These are phyloP conservation scores for Cyathus striatus DNA, from an alignment of 768 basidiomycete species.

Conservation along the genomic window DNA sequence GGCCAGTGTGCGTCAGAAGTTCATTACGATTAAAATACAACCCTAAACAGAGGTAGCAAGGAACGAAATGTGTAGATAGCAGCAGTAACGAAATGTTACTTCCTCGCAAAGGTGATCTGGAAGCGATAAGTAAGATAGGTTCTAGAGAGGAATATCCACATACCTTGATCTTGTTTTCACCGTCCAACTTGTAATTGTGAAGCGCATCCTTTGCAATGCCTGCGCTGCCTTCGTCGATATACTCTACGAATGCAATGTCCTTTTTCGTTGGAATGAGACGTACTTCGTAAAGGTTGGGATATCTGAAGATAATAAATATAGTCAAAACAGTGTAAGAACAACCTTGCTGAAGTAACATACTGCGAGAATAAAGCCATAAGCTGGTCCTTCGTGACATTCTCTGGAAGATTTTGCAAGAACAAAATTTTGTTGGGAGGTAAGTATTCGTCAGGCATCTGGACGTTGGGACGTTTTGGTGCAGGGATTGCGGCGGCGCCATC, in stretches of 20 bases:
- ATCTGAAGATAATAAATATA: slow-evolving; percentile 42
- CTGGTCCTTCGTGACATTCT: slow-evolving; percentile 88
- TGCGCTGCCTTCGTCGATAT: slow-evolving; percentile 86
- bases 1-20: too few relatives aligned
- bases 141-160: too few relatives aligned
- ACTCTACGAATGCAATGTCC: slow-evolving; percentile 99
- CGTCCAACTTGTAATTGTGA: slow-evolving; percentile 97
- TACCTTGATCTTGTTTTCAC: slow-evolving; percentile 98
- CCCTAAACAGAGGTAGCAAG: too few relatives aligned
- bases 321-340: background rate
- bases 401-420: slow-evolving; percentile 95
- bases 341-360: slow-evolving; percentile 49
- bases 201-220: slow-evolving; percentile 91
- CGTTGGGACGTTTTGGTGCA: slow-evolving; percentile 71
- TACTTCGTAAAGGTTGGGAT: slow-evolving; percentile 94
- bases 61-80: too few relatives aligned
- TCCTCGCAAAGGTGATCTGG: slow-evolving; percentile 73
- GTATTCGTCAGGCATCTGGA: slow-evolving; percentile 99
- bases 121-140: background rate
- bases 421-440: slow-evolving; percentile 98
- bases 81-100: slow-evolving; percentile 43
- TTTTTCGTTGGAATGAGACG: slow-evolving; percentile 97
- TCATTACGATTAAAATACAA: too few relatives aligned
- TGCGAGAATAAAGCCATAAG: slow-evolving; percentile 88
- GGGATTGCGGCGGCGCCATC: slow-evolving; percentile 65